A percentile compares a stretch with the other conserved stretches of the same genome.
These are phyloP conservation scores for Dimargaris verticillata DNA, from an alignment of 192 early-diverging fungal genomes.

Conservation along the genomic window DNA sequence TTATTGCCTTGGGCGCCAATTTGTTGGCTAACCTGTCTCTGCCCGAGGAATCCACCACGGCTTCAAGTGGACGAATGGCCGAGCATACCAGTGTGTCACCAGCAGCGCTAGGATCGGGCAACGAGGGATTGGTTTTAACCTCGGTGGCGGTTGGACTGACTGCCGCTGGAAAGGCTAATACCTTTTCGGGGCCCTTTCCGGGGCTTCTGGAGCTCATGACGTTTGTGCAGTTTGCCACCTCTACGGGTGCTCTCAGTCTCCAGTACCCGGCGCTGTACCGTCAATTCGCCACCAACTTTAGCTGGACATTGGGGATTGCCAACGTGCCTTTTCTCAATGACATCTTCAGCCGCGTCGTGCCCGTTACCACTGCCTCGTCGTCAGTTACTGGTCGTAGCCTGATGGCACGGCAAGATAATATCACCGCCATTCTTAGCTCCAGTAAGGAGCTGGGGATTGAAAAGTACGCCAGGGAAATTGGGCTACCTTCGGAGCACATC, in stretches of 20 bases:
- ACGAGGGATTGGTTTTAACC: not conserved
- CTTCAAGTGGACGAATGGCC: not conserved
- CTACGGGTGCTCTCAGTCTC: not conserved
- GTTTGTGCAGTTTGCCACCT: not conserved
- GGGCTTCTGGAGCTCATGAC: not conserved
- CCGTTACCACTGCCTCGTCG: not conserved
- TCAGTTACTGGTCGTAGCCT: not conserved
- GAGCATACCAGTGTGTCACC: not conserved
- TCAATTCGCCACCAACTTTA: constrained; percentile 5
- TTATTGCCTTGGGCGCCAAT: not conserved
- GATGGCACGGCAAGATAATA: not conserved
- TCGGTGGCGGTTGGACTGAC: not conserved
- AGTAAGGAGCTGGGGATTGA: constrained; percentile 2
- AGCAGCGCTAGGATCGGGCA: not conserved
- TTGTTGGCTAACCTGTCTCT: not conserved
- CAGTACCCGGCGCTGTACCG: constrained; percentile 2
- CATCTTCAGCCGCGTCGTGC: not conserved
- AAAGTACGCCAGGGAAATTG: constrained; percentile 3
- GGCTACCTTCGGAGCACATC: constrained; percentile 3
- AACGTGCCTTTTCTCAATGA: not conserved
- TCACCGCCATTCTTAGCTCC: not conserved
- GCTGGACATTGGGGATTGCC: constrained; percentile 5
- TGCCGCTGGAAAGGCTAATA: not conserved
- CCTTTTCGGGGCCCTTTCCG: constrained; percentile 1
- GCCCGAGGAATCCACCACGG: not conserved